phyloP scores from a whole-genome alignment of 177 flowering plant species.

The Telopea speciosissima region DNA sequence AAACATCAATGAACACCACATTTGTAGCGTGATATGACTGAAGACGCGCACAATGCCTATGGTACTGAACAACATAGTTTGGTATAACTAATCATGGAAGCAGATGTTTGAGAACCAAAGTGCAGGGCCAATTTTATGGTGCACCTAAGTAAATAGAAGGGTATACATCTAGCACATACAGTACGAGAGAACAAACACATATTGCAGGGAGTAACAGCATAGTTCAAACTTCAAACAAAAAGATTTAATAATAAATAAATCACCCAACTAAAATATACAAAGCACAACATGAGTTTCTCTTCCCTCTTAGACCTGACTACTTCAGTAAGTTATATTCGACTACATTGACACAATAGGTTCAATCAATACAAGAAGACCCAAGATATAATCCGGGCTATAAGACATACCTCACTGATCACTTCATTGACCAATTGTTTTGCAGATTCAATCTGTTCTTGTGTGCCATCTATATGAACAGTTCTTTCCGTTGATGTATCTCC shows the following conservation, averaged over 20 bases:
- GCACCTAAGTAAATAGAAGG: neutral
- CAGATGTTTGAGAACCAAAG: neutral
- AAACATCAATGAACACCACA: too few relatives aligned
- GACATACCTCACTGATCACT: slow-evolving; percentile 73
- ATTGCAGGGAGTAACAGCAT: neutral
- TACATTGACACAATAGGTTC: neutral
- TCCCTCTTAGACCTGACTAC: too few relatives aligned
- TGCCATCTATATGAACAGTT: slow-evolving; percentile 69
- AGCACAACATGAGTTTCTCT: neutral
- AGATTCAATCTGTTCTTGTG: slow-evolving; percentile 65
- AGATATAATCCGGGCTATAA: neutral
- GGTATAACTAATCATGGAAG: neutral
- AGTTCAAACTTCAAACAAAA: too few relatives aligned
- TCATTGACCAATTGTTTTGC: slow-evolving; percentile 77
- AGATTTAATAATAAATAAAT: too few relatives aligned
- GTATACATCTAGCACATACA: neutral
- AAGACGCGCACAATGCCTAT: neutral
- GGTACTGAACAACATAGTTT: neutral
- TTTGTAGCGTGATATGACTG: too few relatives aligned
- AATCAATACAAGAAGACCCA: slow-evolving; percentile 1
- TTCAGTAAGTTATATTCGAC: neutral
- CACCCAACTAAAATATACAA: too few relatives aligned
- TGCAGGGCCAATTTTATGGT: neutral
- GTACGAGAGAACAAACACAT: neutral
- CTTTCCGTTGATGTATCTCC: slow-evolving; percentile 75